Base-by-base conservation (phyloP, 1,284 basidiomycete genomes). In the Moesziomyces globuligerus region DNA sequence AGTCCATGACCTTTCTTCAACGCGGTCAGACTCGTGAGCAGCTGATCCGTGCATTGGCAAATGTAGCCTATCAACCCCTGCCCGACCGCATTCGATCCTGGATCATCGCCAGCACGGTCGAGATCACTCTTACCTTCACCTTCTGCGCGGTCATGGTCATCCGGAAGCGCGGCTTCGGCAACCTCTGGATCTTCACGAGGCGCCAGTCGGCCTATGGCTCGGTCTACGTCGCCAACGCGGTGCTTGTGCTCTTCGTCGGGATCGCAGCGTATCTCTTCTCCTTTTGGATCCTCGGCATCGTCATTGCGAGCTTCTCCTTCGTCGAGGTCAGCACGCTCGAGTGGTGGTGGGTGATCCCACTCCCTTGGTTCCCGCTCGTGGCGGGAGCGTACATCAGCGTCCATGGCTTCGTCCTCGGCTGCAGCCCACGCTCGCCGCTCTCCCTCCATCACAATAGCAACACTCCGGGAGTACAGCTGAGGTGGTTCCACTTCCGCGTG, bases 341-440 rank as follows among this genome's bases (percentile, higher is more conserved):
- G 17, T 60, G 50, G 49, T 42, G 37, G 43, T 59, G 57, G 57
- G 29, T 38, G 17, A 34, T 59, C 18, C 57, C 57, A 0, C 5
- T 39, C 1, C 57, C 57, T 9, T 59, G 49, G 44, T 15, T 5
- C 6, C 56, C 56, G 10, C 43, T 58, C 17, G n/a, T 51, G 15
- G 11, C 49, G 25, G 43, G 47, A 7, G 37, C 21, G 1, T 51
- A 34, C 20, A 26, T 32, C 17, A 51, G 56, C 21, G 24, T 41
- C 4, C 48, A 51, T 23, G 56, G 56, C 20, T 58, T 58, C n/a
- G 20, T 51, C 11, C 17, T 58, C 6, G 26, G 40, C 6, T 58
- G 42, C 28, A 58, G 56, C 21, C 56, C 56, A 7, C 21, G 48
- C 5, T 58, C 56, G 17, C 56, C 56, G 1, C 21, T 58, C 9